Conservation (phyloP, 768 basidiomycete genomes). For the Termitomyces sp. region DNA sequence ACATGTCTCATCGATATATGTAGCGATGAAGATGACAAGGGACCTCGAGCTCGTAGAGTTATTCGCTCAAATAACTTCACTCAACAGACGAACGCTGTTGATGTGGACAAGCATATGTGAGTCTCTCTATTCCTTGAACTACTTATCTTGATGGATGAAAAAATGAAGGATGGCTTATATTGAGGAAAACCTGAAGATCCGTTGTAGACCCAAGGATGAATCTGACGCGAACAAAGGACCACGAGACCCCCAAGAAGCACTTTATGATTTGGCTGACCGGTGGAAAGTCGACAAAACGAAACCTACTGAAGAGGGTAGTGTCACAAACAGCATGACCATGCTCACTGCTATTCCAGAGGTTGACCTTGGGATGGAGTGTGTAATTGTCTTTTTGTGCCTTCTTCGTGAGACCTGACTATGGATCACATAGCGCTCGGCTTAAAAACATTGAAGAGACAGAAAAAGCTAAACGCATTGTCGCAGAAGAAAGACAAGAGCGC, state of each 20-base stretch:
- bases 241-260: conserved; percentile 70
- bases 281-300: conserved; percentile 57
- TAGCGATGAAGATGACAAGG: conserved; percentile 62
- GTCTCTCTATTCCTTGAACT: conserved; percentile 20
- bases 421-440: conserved; percentile 62
- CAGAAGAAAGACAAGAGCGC: conserved; percentile 62
- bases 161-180: conserved; percentile 91
- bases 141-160: neutral
- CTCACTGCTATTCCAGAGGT: conserved; percentile 97
- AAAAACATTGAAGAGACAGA: conserved; percentile 98
- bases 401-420: neutral
- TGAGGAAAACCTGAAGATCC: conserved; percentile 84
- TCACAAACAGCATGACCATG: conserved; percentile 92
- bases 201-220: conserved; percentile 49
- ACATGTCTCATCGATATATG: neutral
- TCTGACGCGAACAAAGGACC: conserved; percentile 38
- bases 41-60: conserved; percentile 65
- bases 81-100: conserved; percentile 91
- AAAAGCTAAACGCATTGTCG: conserved; percentile 85
- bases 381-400: conserved; percentile 14
- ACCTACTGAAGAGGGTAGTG: conserved; percentile 82
- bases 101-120: conserved; percentile 98
- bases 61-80: conserved; percentile 93
- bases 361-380: conserved; percentile 97
- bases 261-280: conserved; percentile 67